Percentiles rank a stretch among this genome's conserved stretches.
Conservation (phyloP, 192 early-diverging fungal species). For the Entomortierella chlamydospora region DNA sequence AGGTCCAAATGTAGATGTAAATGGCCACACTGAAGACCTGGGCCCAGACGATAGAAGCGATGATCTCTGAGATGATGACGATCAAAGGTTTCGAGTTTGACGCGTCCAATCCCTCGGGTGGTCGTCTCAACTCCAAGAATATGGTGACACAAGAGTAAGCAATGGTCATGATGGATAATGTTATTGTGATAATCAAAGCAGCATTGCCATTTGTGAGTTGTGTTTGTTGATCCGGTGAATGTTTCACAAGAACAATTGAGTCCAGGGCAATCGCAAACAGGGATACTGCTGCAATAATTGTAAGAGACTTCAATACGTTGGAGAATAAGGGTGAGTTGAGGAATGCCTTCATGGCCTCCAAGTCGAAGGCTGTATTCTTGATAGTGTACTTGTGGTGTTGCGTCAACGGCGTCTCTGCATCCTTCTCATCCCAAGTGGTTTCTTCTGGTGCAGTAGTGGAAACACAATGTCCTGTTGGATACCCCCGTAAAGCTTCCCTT, state of each 20-base stretch:
- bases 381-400: neutral
- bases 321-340: constrained; percentile 51
- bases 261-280: constrained; percentile 43
- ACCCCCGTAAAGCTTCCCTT: constrained; percentile 24
- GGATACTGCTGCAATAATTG: constrained; percentile 31
- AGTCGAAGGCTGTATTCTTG: constrained; percentile 48
- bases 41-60: constrained; percentile 47
- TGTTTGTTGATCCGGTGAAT: constrained; percentile 11
- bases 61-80: constrained; percentile 51
- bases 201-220: constrained; percentile 38
- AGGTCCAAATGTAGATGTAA: constrained; percentile 55
- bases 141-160: constrained; percentile 52
- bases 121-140: constrained; percentile 48
- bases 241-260: constrained; percentile 26
- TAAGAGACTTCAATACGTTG: constrained; percentile 34
- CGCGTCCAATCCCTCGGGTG: constrained; percentile 40
- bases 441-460: constrained; percentile 24
- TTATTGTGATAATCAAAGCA: constrained; percentile 27
- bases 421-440: constrained; percentile 51
- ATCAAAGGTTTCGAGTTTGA: constrained; percentile 44
- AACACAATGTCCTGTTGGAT: constrained; percentile 40
- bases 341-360: constrained; percentile 35
- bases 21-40: constrained; percentile 39
- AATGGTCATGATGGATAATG: constrained; percentile 36
- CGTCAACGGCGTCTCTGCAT: constrained; percentile 11